These are phyloP conservation scores for Dichotomocladium elegans DNA, from an alignment of 371 early-diverging fungal genomes.

Conservation along the genomic window DNA sequence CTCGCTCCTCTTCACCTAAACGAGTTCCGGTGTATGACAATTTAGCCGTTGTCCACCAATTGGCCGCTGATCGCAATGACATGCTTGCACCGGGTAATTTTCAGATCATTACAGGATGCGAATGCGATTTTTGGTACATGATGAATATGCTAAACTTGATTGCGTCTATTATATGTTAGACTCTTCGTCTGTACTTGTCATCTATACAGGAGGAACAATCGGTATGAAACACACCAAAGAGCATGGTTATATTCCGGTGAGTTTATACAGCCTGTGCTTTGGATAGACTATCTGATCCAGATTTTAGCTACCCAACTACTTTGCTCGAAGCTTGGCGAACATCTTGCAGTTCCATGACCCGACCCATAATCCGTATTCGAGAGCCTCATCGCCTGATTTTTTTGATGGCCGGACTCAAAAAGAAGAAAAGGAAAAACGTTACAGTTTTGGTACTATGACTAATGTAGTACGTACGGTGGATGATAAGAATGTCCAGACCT, in stretches of 20 bases:
- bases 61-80: conserved; percentile 43
- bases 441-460: conserved; percentile 21
- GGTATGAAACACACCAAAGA: conserved; percentile 84
- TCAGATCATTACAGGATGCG: no score
- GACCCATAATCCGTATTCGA: conserved; percentile 4
- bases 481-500: conserved; percentile 8
- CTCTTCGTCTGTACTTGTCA: conserved; percentile 78
- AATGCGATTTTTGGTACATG: no score
- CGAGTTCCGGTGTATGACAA: conserved; percentile 28
- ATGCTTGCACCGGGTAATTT: conserved; percentile 52
- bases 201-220: conserved; percentile 96
- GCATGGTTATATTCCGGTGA: conserved; percentile 77
- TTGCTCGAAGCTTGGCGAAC: conserved; percentile 70
- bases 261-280: not conserved
- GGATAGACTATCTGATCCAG: no score
- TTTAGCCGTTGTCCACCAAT: conserved; percentile 45
- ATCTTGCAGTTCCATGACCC: conserved; percentile 91
- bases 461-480: conserved; percentile 31
- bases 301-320: conserved; percentile 57
- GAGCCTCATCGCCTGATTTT: conserved; percentile 9
- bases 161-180: no score
- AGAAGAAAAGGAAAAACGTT: not conserved
- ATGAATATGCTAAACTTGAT: no score
- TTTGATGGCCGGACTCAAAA: not conserved
- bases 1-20: no score